Base-by-base conservation (phyloP, 1,284 basidiomycete species). In the Quambalaria eucalypti region DNA sequence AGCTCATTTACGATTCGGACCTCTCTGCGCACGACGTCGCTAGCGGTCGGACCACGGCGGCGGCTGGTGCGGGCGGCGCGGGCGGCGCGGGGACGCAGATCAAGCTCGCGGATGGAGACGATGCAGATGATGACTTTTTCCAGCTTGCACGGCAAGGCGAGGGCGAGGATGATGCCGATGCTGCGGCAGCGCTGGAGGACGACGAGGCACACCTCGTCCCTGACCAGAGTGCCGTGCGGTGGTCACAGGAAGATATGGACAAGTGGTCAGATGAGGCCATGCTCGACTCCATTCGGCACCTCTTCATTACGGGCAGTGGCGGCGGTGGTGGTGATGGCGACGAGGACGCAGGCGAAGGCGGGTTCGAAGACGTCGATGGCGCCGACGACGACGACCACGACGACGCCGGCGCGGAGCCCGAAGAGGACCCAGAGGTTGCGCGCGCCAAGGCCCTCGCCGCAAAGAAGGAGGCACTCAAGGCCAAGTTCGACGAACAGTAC, bases 401-500 rank as follows among this genome's bases (percentile, higher is more conserved):
- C 50, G 54, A 53, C 14, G 48, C 56, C 23, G 42, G 38, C 65
- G 62, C 19, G 57, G 61, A 30, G 59, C 55, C 25, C 48, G 68
- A 28, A 63, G 59, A 33, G 69, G 78, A 59, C 8, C 46, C 56
- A 46, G 81, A 81, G 53, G 72, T 77, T 1, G 68, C 79, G 0
- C 78, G 80, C 29, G 82, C 82, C 5, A 80, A 81, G 1, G 60
- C 67, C 78, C 82, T 96, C 28, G 84, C 86, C 4, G 82, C 82
- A 40, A 97, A 95, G 79, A 97, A 97, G 78, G 89, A 87, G 66
- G 84, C 83, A 1, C 81, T 97, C 56, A 96, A 96, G 77, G 85
- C 86, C 63, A 93, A 93, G 75, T 97, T 97, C 74, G 89, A 98
- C 78, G 88, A 91, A 71, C 87, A 95, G 77, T 96, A 96, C 76